Base-by-base conservation (phyloP, 331 rosid genomes). In the Malus hybrid region DNA sequence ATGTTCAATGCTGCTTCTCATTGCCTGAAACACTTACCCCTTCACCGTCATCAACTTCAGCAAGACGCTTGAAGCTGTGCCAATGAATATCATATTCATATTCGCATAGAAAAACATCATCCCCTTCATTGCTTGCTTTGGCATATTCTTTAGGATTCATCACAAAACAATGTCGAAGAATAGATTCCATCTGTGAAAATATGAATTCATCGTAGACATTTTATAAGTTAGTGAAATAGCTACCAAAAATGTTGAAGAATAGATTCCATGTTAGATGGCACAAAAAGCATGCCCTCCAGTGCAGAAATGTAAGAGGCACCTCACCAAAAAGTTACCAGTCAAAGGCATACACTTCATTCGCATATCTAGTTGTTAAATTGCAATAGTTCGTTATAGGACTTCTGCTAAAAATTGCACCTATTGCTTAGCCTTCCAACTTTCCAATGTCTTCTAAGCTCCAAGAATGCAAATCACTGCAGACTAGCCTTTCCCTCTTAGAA, bases 41-140 rank as follows among this genome's bases (percentile, higher is more conserved):
- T 78, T 79, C 80, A 63, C 70, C 88, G 39, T 81, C 79, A 76
- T 89, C 91, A 81, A 94, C 81, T n/a, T 92, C 96, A 78, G 93
- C 92, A 70, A 92, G 84, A 69, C 96, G 93, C 82, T 92, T 92
- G 87, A 89, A 94, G 82, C 89, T 89, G 80, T 92, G 95, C 96
- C 97, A 94, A 62, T 75, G 92, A 73, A 92, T 77, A 79, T 92
- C 97, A 78, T 94, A 94, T 70, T 94, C 97, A 76, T 94, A 94
- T 83, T 94, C 97, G 13, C 99, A 92, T 39, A 90, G 69, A 80
- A 90, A 94, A 71, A 94, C 74, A 71, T 94, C 97, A 80, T 94
- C 99, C 78, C 99, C 99, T 71, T 83, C 96, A 39, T 85, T 50
- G 56, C 56, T 79, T 66, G 97, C 91, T 75, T 86, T 89, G 44